phyloP scores from a whole-genome alignment of 768 basidiomycete genomes.

The Gautieria morchelliformis region DNA sequence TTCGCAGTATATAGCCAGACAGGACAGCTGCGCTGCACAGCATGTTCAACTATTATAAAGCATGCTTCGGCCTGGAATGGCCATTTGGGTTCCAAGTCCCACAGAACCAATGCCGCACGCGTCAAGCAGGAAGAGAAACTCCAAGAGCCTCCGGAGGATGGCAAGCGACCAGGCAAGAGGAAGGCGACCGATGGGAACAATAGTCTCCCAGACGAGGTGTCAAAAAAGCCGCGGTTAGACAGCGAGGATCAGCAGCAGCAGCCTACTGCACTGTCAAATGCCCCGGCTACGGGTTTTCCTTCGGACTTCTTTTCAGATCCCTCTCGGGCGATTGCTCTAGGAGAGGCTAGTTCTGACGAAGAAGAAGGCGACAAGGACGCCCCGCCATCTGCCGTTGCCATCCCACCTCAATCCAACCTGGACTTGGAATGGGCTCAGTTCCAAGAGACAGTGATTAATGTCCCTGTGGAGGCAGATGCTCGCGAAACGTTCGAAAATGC shows the following conservation, averaged over 20 bases:
- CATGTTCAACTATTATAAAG: slow-evolving; percentile 57
- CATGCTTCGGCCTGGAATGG: slow-evolving; percentile 82
- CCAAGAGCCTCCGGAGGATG: slow-evolving; percentile 29
- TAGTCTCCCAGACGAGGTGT: slow-evolving; percentile 19
- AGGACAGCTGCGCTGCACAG: slow-evolving; percentile 62
- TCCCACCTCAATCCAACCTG: slow-evolving; percentile 20
- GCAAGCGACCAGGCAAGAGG: slow-evolving; percentile 23
- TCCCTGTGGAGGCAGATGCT: slow-evolving; percentile 17
- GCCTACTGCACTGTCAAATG: slow-evolving; percentile 18
- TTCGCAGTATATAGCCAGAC: slow-evolving; percentile 55
- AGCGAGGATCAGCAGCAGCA: slow-evolving; percentile 14
- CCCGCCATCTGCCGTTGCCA: background rate
- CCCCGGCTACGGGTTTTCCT: slow-evolving; percentile 34
- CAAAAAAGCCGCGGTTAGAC: slow-evolving; percentile 7
- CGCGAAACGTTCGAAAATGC: slow-evolving; percentile 56
- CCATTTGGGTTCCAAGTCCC: slow-evolving; percentile 72
- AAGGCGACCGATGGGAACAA: slow-evolving; percentile 27
- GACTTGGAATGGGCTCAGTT: slow-evolving; percentile 72
- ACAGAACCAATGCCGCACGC: slow-evolving; percentile 56
- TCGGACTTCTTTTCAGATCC: slow-evolving; percentile 78
- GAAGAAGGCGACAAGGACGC: slow-evolving; percentile 22
- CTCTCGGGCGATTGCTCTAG: slow-evolving; percentile 34
- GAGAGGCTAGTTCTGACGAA: slow-evolving; percentile 30
- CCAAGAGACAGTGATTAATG: slow-evolving; percentile 49
- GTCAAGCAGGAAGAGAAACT: slow-evolving; percentile 45